Base-by-base conservation (phyloP, 139 green algal genomes). In the Chlamydomonas asymmetrica region DNA sequence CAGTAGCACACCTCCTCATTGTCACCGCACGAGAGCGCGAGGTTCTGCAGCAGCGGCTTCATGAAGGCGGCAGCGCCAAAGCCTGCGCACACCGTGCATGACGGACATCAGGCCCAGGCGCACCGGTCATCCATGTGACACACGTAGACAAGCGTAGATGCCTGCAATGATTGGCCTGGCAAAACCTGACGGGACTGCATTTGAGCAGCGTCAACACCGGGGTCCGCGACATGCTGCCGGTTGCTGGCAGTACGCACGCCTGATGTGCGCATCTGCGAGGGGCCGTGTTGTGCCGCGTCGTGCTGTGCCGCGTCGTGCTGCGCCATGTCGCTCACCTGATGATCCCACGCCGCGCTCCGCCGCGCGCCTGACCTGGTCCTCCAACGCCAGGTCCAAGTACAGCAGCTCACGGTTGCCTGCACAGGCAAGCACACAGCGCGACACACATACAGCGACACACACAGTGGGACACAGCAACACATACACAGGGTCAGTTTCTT, bases 1-100 rank as follows among this genome's bases (percentile, higher is more conserved):
- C 94, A 98, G 89, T 95, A 98, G 84, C 92, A 93, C 40, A 99
- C 76, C 87, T 99, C 96, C 86, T 98, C 92, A 76, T 99, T 99
- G 82, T 97, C 85, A 10, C 91, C 94, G 54, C 88, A 75, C 56
- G 86, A 94, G 35, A 99, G 90, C n/a, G 78, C 87, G 75, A 99
- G 89, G 85, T 99, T 99, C 87, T 98, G 92, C 66, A 99, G 87
- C 79, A 98, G 87, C 29, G 97, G 95, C 10, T 68, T 85, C 68
- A 98, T 92, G 57, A 98, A 87, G 29, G 92, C 81, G 61, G 93
- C 88, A 16, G 91, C 89, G 31, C 88, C 87, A 52, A 90, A 87
- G 35, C 93, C 92, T 71, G 77, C 70, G 20, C 9, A 63, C 1
- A 18, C n/a, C n/a, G n/a, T n/a, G n/a, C n/a, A n/a, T n/a, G n/a